Evolutionary conservation across 78 protist species (phyloP).

Genomic region (Corallochytrium limacisporum): DNA sequence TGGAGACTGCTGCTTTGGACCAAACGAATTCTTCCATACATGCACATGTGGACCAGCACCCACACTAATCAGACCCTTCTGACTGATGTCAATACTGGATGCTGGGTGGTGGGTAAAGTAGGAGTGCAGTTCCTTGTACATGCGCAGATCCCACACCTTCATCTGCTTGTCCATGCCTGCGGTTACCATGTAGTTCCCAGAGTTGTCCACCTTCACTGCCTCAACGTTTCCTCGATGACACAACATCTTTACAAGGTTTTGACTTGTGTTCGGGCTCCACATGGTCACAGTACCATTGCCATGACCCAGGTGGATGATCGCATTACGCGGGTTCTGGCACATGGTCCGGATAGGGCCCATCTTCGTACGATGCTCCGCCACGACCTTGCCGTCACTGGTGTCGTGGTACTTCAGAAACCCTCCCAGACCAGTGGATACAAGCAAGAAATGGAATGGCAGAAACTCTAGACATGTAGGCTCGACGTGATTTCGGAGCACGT

Average conservation of each 20-base stretch:
- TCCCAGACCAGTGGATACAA: slow-evolving; percentile 27
- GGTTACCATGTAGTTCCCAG: slow-evolving; percentile 56
- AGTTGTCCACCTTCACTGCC: slow-evolving; percentile 31
- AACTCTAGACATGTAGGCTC: slow-evolving; percentile 49
- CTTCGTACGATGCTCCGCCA: slow-evolving; percentile 20
- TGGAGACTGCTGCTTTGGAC: slow-evolving; percentile 3
- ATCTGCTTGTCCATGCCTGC: slow-evolving; percentile 58
- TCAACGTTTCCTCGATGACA: slow-evolving; percentile 51
- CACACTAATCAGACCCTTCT: slow-evolving; percentile 70
- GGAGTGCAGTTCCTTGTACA: slow-evolving; percentile 50
- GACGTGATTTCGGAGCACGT: slow-evolving; percentile 45
- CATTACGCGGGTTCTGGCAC: slow-evolving; percentile 68
- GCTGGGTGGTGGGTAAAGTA: slow-evolving; percentile 44
- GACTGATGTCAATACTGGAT: slow-evolving; percentile 37
- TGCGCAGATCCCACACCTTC: slow-evolving; percentile 89
- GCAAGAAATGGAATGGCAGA: slow-evolving; percentile 85
- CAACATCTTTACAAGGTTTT: slow-evolving; percentile 61
- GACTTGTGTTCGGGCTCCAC: slow-evolving; percentile 69
- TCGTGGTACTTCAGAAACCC: slow-evolving; percentile 50
- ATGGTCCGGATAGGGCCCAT: slow-evolving; percentile 26
- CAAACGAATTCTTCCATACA: slow-evolving; percentile 43
- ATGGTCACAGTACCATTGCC: slow-evolving; percentile 63
- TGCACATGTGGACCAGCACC: slow-evolving; percentile 34
- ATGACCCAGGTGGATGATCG: slow-evolving; percentile 68
- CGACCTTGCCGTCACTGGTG: slow-evolving; percentile 33